Evolutionary conservation across 768 basidiomycete species (phyloP).

Genomic region (Agaricus subrufescens): DNA sequence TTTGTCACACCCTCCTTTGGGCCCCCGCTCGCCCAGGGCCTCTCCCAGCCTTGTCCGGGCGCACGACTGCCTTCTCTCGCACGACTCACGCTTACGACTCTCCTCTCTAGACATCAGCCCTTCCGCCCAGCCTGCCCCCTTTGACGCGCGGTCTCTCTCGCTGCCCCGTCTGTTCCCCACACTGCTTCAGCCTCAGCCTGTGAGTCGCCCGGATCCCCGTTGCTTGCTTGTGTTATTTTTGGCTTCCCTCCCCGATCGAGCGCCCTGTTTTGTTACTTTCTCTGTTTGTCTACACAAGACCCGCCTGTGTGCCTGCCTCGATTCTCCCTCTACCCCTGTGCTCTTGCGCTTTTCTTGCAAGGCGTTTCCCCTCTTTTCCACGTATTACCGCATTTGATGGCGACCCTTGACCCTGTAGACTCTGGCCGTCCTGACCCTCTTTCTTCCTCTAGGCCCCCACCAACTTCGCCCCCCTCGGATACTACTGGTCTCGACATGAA

Average conservation of each 20-base stretch:
- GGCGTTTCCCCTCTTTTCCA: slow-evolving; percentile 13
- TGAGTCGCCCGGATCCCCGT: background rate
- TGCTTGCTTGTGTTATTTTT: background rate
- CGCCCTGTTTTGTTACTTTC: slow-evolving; percentile 3
- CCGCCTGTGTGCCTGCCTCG: background rate
- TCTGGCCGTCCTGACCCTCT: slow-evolving; percentile 21
- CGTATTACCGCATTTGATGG: slow-evolving; percentile 17
- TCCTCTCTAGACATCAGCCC: slow-evolving; percentile 15
- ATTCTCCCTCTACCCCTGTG: background rate
- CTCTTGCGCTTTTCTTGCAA: background rate
- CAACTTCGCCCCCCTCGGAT: slow-evolving; percentile 38
- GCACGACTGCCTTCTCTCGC: slow-evolving; percentile 19
- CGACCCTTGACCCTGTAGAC: slow-evolving; percentile 18
- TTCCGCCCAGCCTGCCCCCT: no score
- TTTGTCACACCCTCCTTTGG: slow-evolving; percentile 34
- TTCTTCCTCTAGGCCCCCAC: slow-evolving; percentile 34
- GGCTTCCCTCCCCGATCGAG: background rate
- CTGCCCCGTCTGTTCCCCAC: slow-evolving; percentile 2
- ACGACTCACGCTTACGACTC: slow-evolving; percentile 44
- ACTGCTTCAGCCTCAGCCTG: slow-evolving; percentile 3
- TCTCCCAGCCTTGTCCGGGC: background rate
- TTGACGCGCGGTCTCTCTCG: slow-evolving; percentile 15
- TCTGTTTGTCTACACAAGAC: background rate
- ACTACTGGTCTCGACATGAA: slow-evolving; percentile 63
- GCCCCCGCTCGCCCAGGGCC: slow-evolving; percentile 22